Conservation (phyloP, 2,329 filamentous ascomycete genomes). For the Venturiaceae sp. region DNA sequence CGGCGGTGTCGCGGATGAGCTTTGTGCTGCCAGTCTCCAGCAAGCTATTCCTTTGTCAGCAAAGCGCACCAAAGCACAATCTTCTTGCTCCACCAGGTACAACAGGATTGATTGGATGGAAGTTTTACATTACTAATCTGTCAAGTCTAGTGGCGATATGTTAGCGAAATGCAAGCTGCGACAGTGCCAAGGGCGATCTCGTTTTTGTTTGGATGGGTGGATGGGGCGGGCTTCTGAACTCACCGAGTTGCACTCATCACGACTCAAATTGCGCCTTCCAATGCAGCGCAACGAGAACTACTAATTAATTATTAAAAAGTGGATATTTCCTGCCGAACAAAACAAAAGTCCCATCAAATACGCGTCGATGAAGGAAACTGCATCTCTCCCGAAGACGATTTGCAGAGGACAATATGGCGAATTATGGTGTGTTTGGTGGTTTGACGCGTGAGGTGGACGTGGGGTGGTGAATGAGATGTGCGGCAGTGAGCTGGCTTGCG, state of each 20-base stretch:
- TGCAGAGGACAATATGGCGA: background rate
- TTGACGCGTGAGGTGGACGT: too few relatives aligned
- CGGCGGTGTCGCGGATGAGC: constrained; percentile 92
- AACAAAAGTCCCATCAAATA: background rate
- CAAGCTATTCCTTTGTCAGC: too few relatives aligned
- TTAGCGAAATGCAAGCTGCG: constrained; percentile 1
- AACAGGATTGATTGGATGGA: too few relatives aligned
- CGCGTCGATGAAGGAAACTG: background rate
- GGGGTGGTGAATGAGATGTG: too few relatives aligned
- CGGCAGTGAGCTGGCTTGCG: too few relatives aligned
- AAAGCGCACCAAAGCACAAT: too few relatives aligned
- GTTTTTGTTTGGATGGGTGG: background rate
- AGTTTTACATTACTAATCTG: constrained; percentile 25
- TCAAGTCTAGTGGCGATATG: constrained; percentile 24
- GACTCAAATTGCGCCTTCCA: too few relatives aligned
- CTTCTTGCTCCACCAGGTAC: constrained; percentile 8
- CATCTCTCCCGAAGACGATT: background rate
- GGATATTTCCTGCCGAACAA: background rate
- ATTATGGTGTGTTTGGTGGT: background rate
- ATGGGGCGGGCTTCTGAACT: background rate
- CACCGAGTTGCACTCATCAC: constrained; percentile 6
- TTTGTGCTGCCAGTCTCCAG: constrained; percentile 95
- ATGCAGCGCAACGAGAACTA: background rate
- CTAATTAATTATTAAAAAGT: background rate
- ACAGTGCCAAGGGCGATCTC: background rate